phyloP scores from a whole-genome alignment of 73 alveolate species.

The Diophrys sp. region DNA sequence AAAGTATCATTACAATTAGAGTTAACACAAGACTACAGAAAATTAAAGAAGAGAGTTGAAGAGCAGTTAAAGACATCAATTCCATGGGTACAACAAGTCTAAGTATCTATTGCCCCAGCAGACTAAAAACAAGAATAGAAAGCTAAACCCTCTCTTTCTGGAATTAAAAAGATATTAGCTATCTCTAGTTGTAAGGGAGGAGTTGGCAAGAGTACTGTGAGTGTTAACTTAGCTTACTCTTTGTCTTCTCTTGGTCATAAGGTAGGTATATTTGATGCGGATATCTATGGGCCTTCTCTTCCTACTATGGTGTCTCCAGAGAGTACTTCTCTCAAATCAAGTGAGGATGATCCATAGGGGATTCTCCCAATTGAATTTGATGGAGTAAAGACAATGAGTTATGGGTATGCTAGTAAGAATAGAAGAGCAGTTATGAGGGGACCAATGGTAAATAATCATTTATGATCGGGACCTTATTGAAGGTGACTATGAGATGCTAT shows the following conservation, averaged over 20 bases:
- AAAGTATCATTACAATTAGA: constrained; percentile 12
- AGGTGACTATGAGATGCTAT: no score
- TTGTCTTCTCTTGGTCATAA: constrained; percentile 59
- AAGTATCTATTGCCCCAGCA: constrained; percentile 73
- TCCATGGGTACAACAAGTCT: constrained; percentile 68
- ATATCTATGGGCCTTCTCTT: constrained; percentile 85
- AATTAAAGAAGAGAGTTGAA: constrained; percentile 55
- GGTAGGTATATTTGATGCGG: constrained; percentile 88
- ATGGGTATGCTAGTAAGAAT: constrained; percentile 78
- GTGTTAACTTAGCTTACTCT: constrained; percentile 84
- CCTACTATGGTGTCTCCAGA: constrained; percentile 78
- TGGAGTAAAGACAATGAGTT: constrained; percentile 87
- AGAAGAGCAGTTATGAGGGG: constrained; percentile 91
- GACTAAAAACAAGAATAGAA: constrained; percentile 26
- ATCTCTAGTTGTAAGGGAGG: constrained; percentile 91
- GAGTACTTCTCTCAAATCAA: constrained; percentile 39
- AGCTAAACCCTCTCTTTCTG: constrained; percentile 39
- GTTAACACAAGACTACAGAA: constrained; percentile 75
- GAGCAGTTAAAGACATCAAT: constrained; percentile 48
- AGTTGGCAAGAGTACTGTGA: constrained; percentile 91
- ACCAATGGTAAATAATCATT: no score
- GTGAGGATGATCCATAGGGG: constrained; percentile 58
- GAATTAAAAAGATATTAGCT: constrained; percentile 77
- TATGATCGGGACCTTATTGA: no score
- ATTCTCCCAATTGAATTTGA: constrained; percentile 76